phyloP scores from a whole-genome alignment of 202 grass and related monocot genomes.

The Schoenoplectus tabernaemontani region DNA sequence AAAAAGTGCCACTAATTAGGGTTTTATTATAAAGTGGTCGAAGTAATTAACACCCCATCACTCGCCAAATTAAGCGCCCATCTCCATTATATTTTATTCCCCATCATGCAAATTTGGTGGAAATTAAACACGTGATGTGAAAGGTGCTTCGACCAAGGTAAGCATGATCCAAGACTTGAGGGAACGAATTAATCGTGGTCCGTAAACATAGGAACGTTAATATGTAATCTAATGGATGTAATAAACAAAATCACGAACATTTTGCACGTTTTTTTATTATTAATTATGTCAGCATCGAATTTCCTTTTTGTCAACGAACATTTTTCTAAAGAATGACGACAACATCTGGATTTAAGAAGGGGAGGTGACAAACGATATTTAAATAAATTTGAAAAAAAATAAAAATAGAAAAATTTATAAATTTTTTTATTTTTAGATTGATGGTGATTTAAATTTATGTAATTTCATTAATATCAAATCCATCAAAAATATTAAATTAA shows the following conservation, averaged over 20 bases:
- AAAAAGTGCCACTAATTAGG: neutral
- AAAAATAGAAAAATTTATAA: too few relatives aligned
- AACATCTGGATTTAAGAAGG: too few relatives aligned
- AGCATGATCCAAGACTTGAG: neutral
- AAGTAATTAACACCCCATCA: neutral
- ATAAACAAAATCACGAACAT: neutral
- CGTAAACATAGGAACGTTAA: neutral
- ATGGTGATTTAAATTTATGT: too few relatives aligned
- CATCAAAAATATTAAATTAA: too few relatives aligned
- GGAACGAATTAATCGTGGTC: neutral
- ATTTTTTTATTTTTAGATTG: too few relatives aligned
- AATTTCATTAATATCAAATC: too few relatives aligned
- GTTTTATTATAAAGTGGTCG: neutral
- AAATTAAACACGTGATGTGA: conserved; percentile 9
- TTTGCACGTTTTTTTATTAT: neutral
- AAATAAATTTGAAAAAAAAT: too few relatives aligned
- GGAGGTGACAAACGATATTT: too few relatives aligned
- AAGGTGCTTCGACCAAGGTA: neutral
- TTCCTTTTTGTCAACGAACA: too few relatives aligned
- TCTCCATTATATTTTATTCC: neutral
- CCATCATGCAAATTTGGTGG: conserved; percentile 1
- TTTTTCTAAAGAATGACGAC: too few relatives aligned
- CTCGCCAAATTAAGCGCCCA: neutral
- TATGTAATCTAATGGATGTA: neutral
- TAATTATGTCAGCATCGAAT: too few relatives aligned